Evolutionary conservation across 345 rosid genomes (phyloP), one percentile per base, ranked within the genome.

Genomic region (Citrus australasica): DNA sequence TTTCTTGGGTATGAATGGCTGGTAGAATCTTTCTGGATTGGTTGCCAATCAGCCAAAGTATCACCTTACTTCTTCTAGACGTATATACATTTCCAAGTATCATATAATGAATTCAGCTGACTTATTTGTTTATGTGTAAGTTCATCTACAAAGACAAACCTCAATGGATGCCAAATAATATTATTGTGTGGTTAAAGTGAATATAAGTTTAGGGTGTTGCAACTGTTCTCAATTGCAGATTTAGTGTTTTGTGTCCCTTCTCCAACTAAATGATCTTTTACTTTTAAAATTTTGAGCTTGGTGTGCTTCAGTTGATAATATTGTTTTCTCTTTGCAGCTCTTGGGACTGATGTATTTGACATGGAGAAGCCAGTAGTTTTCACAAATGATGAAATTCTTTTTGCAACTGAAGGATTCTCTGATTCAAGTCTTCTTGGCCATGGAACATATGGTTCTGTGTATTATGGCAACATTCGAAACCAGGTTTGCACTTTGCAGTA

Each of bases 371-470:
- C 97, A 64, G 87, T 88, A 81, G 92, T 92, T 75, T 95, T 95
- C 82, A 83, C 87, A 13, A 93, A 85, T 72, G 98, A 93, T 79
- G 98, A 95, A 48, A 87, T 95, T 61, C 80, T 81, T 55, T 82
- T 51, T 17, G 85, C 99, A 11, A 89, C 97, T 4, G 96, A 92
- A 86, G 96, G 90, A 73, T 95, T 95, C 73, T 87, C 96, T 4
- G 98, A 93, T 78, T 83, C 94, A 68, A 90, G 81, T 81, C 97
- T 95, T 84, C 93, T 93, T 83, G 99, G 97, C 46, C 99, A 88
- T 81, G 99, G 99, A 78, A 90, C 89, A 30, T 95, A 92, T 84
- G 98, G 99, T 77, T 93, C 99, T 59, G 98, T 93, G 21, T 91
- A 92, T 82, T 89, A 85, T 81, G 98, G 96, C 77, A 75, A 83